Base-by-base conservation (phyloP, 2,329 filamentous ascomycete genomes). In the Epichloe hybrida region DNA sequence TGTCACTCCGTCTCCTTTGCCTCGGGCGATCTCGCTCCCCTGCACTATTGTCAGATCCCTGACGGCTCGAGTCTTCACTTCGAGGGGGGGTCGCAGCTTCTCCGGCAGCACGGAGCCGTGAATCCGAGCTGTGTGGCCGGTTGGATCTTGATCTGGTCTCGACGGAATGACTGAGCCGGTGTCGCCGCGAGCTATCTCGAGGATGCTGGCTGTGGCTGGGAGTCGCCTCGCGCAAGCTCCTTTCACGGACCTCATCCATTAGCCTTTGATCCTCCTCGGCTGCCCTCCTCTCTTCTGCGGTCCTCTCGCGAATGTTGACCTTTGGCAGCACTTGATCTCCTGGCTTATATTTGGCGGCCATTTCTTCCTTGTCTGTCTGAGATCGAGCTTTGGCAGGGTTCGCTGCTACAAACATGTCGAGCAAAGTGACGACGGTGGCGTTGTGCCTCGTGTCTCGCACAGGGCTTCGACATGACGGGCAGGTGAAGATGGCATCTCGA, bases 401-500 rank as follows among this genome's bases (percentile, higher is more conserved):
- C 43, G 86, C 81, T 27, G 81, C 75, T 37, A 96, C 69, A 58
- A 87, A 89, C 78, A 95, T 91, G 51, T 97, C 91, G 53, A 98
- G 72, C 44, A 97, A 72, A 2, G 89, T 95, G 8, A 84, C 90
- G 48, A 96, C 86, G 23, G 86, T 89, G 52, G 93, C 88, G 77
- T 97, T 94, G 62, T 88, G 88, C 63, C 83, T 82, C 42, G 91
- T 95, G 60, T 86, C 87, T 55, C 90, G 83, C 54, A 98, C 91
- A 13, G 76, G 69, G 44, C 89, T 87, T 57, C 93, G 87, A 69
- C 93, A 98, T 69, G 88, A 86, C 40, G 93, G 93, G 70, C 93
- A 98, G 44, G 89, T 96, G 66, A 88, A 95, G 62, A 77, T 63
- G 55, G 69, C 59, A 60, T 72, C 54, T 59, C 75, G 61, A 57